Percentiles rank a stretch among this genome's conserved stretches.
These are phyloP conservation scores for Quercus lobata DNA, from an alignment of 331 rosid species.

Conservation along the genomic window DNA sequence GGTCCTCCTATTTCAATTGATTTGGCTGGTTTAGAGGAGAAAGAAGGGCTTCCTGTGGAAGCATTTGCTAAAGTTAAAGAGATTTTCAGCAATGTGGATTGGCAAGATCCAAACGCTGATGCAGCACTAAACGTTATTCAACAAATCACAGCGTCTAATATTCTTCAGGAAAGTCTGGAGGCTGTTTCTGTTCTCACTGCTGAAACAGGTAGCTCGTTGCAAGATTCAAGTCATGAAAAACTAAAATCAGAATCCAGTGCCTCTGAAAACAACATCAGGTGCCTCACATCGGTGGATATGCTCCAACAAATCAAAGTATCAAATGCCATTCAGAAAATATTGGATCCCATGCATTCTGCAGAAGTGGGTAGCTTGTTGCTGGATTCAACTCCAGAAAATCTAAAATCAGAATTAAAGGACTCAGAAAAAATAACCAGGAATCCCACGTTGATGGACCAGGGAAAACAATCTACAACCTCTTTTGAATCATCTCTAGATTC, in stretches of 20 bases:
- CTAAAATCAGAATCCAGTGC: slow-evolving; percentile 19
- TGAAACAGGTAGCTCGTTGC: slow-evolving; percentile 26
- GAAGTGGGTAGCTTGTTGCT: slow-evolving; percentile 27
- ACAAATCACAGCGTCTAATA: slow-evolving; percentile 52
- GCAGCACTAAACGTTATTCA: slow-evolving; percentile 57
- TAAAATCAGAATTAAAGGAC: slow-evolving; percentile 21
- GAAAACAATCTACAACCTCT: slow-evolving; percentile 28
- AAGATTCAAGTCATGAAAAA: slow-evolving; percentile 32
- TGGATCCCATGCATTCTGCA: slow-evolving; percentile 31
- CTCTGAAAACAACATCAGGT: slow-evolving; percentile 11
- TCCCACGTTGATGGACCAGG: slow-evolving; percentile 13
- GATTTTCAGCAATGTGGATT: slow-evolving; percentile 80
- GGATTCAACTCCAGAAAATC: slow-evolving; percentile 17
- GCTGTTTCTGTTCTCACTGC: slow-evolving; percentile 23
- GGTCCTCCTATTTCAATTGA: slow-evolving; percentile 62
- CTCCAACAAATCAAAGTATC: slow-evolving; percentile 65
- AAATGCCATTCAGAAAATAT: slow-evolving; percentile 42
- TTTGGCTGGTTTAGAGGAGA: slow-evolving; percentile 69
- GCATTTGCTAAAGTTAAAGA: slow-evolving; percentile 91
- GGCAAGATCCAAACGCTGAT: slow-evolving; percentile 78
- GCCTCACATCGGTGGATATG: slow-evolving; percentile 17
- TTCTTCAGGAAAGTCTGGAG: slow-evolving; percentile 45
- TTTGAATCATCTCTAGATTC: slow-evolving; percentile 17
- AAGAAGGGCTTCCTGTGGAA: slow-evolving; percentile 89
- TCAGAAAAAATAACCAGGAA: slow-evolving; percentile 16